phyloP scores from a whole-genome alignment of 345 rosid species.

The Balakata baccata region DNA sequence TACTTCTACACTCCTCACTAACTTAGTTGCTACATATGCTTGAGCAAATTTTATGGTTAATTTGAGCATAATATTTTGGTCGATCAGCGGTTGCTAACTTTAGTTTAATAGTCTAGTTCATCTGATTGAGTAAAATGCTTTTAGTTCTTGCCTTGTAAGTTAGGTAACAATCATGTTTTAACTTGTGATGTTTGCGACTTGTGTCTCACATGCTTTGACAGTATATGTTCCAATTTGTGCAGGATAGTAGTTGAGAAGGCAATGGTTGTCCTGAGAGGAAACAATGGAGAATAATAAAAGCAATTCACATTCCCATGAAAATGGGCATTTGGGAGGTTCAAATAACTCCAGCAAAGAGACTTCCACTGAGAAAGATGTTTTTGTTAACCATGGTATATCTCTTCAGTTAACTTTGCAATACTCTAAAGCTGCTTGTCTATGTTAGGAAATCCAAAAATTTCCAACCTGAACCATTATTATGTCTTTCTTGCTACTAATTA shows the following conservation, averaged over 20 bases:
- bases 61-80: not conserved
- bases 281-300: conserved; percentile 3
- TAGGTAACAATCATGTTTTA: not conserved
- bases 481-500: not conserved
- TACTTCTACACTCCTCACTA: too few relatives aligned
- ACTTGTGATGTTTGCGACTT: not conserved
- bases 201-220: not conserved
- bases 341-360: conserved; percentile 8
- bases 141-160: not conserved
- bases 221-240: not conserved
- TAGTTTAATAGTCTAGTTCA: not conserved
- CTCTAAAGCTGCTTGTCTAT: not conserved
- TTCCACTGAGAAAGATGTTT: not conserved
- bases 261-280: conserved; percentile 8
- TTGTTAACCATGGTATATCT: conserved; percentile 16
- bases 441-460: not conserved
- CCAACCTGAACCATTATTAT: not conserved
- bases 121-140: not conserved
- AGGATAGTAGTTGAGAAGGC: not conserved
- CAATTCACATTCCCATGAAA: not conserved
- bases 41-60: not conserved
- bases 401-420: not conserved
- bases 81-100: not conserved
- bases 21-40: not conserved
- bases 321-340: not conserved